Percentiles rank a stretch among this genome's conserved stretches.
Evolutionary conservation across 169 alveolate genomes (phyloP).

Genomic region (Plasmodium vivax): DNA sequence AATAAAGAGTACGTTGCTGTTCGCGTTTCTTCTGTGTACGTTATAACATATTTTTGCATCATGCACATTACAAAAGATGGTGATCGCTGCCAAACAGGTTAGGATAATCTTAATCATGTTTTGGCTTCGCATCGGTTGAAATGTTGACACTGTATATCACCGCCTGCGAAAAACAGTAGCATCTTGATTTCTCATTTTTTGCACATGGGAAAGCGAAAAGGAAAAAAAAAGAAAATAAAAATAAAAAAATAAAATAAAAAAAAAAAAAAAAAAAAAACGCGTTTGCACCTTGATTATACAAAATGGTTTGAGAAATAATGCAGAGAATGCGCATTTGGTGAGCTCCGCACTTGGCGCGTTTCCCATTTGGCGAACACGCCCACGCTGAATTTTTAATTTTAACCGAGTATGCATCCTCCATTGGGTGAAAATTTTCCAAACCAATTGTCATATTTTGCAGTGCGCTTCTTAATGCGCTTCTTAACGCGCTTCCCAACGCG

Average conservation of each 20-base stretch:
- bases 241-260: background rate
- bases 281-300: background rate
- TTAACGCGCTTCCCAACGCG: no score
- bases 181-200: conserved; percentile 4
- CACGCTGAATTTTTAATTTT: background rate
- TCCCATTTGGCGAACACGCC: background rate
- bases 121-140: conserved; percentile 5
- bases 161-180: background rate
- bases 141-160: background rate
- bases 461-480: background rate
- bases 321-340: background rate
- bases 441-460: background rate
- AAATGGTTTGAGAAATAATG: background rate
- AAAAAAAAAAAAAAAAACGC: background rate
- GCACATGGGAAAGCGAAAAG: background rate
- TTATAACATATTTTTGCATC: conserved; percentile 25
- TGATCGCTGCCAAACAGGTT: background rate
- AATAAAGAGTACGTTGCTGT: conserved; percentile 1
- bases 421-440: background rate
- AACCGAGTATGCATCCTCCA: background rate
- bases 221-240: background rate
- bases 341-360: background rate
- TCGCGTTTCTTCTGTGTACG: background rate
- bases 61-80: conserved; percentile 18
- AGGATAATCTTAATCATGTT: conserved; percentile 21